phyloP scores from a whole-genome alignment of 2,329 filamentous ascomycete species.

The Ilyonectria destructans region DNA sequence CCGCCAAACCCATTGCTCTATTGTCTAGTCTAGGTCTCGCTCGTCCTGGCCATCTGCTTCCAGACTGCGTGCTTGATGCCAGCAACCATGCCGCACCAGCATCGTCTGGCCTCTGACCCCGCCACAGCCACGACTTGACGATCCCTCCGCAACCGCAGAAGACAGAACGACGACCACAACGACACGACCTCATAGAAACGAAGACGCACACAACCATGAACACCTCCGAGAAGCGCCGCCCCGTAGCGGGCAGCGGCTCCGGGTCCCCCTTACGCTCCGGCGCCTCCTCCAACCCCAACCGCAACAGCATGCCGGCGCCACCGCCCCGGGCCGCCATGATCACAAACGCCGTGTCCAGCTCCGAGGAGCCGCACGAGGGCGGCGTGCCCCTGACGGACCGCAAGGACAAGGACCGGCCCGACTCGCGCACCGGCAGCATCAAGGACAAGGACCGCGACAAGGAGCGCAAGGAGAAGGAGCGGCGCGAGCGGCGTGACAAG shows the following conservation, averaged over 20 bases:
- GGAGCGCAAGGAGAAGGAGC: conserved; percentile 44
- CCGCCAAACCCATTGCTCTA: background rate
- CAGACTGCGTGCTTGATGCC: conserved; percentile 33
- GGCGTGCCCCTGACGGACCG: conserved; percentile 44
- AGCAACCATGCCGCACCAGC: conserved; percentile 53
- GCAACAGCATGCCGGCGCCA: conserved; percentile 51
- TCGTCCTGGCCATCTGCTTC: background rate
- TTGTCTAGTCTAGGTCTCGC: background rate
- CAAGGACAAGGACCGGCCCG: conserved; percentile 48
- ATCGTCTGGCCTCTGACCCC: conserved; percentile 47
- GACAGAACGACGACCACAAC: conserved; percentile 18
- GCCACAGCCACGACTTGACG: conserved; percentile 49
- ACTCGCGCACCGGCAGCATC: conserved; percentile 54
- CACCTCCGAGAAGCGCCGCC: conserved; percentile 63
- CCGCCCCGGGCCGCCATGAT: conserved; percentile 52
- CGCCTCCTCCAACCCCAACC: conserved; percentile 47
- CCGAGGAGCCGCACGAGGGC: conserved; percentile 49
- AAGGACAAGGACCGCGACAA: conserved; percentile 52
- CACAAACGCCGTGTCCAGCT: conserved; percentile 40
- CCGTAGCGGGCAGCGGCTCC: conserved; percentile 47
- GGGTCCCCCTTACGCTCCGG: conserved; percentile 36
- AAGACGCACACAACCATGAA: conserved; percentile 53
- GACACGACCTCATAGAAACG: conserved; percentile 5
- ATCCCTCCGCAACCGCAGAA: conserved; percentile 24
- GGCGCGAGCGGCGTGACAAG: conserved; percentile 45